phyloP scores from a whole-genome alignment of 352 stramenopile species.

The Phytophthora nicotianae region DNA sequence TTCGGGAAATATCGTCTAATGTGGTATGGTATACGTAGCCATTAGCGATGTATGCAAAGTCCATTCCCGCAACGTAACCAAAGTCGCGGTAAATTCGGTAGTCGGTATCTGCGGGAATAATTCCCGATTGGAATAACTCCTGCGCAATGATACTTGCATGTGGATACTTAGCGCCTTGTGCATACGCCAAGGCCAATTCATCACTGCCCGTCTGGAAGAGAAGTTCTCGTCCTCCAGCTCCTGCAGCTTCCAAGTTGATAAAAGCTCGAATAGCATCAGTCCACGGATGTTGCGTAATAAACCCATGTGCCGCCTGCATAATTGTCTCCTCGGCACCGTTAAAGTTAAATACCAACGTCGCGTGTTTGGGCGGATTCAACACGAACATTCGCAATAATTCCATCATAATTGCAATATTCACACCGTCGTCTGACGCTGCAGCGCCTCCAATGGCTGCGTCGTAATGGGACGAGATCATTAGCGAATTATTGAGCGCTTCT shows the following conservation, averaged over 20 bases:
- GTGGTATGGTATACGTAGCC: conserved; percentile 84
- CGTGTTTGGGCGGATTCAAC: conserved; percentile 45
- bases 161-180: conserved; percentile 70
- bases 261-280: conserved; percentile 71
- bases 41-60: conserved; percentile 84
- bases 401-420: conserved; percentile 86
- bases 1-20: conserved; percentile 73
- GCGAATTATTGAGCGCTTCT: conserved; percentile 49
- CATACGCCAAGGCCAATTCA: conserved; percentile 73
- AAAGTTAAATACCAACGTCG: conserved; percentile 80
- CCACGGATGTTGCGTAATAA: conserved; percentile 84
- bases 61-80: conserved; percentile 77
- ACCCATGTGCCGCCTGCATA: conserved; percentile 77
- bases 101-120: conserved; percentile 77
- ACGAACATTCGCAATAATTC: conserved; percentile 62
- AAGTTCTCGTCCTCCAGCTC: conserved; percentile 70
- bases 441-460: conserved; percentile 74
- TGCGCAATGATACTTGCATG: conserved; percentile 81
- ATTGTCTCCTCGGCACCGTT: conserved; percentile 85
- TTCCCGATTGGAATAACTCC: conserved; percentile 77
- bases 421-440: conserved; percentile 75
- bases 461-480: conserved; percentile 84
- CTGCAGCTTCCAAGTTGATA: conserved; percentile 79
- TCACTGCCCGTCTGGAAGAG: conserved; percentile 85
- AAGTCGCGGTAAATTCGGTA: conserved; percentile 80